A percentile compares a stretch with the other conserved stretches of the same genome.
phyloP scores from a whole-genome alignment of 1,284 basidiomycete species.

The Naganishia sp. region DNA sequence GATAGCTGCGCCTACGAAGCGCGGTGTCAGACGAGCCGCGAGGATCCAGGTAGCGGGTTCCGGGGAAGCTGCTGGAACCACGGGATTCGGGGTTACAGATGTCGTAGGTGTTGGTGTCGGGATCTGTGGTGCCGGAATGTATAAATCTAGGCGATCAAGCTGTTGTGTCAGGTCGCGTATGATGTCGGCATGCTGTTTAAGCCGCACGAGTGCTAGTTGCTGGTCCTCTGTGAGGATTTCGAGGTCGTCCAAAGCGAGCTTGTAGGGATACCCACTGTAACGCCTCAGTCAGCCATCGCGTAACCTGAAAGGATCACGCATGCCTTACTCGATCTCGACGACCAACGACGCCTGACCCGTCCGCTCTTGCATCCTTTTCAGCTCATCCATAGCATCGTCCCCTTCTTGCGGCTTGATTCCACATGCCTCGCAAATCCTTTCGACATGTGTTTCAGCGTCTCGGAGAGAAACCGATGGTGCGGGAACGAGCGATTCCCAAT shows the following conservation, averaged over 20 bases:
- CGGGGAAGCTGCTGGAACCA: not conserved
- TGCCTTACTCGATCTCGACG: slow-evolving; percentile 24
- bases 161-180: slow-evolving; percentile 15
- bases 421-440: slow-evolving; percentile 1
- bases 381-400: not conserved
- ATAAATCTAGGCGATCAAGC: not conserved
- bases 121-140: not conserved
- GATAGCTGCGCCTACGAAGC: slow-evolving; percentile 19
- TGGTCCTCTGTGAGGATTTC: slow-evolving; percentile 5
- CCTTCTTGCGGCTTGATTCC: slow-evolving; percentile 9
- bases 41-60: not conserved
- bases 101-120: not conserved
- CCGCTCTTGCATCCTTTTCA: not conserved
- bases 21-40: slow-evolving; percentile 11
- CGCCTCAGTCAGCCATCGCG: not conserved
- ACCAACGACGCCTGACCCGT: slow-evolving; percentile 19
- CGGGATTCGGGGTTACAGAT: not conserved
- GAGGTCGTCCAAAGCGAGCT: slow-evolving; percentile 25
- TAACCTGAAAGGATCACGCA: not conserved
- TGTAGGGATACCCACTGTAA: slow-evolving; percentile 30
- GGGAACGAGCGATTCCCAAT: slow-evolving; percentile 26
- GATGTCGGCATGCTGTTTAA: slow-evolving; percentile 4
- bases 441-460: slow-evolving; percentile 9
- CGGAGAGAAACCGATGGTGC: slow-evolving; percentile 7
- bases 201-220: slow-evolving; percentile 1